Conservation (phyloP, 768 basidiomycete genomes). For the Leccinum olivaceopallidum region DNA sequence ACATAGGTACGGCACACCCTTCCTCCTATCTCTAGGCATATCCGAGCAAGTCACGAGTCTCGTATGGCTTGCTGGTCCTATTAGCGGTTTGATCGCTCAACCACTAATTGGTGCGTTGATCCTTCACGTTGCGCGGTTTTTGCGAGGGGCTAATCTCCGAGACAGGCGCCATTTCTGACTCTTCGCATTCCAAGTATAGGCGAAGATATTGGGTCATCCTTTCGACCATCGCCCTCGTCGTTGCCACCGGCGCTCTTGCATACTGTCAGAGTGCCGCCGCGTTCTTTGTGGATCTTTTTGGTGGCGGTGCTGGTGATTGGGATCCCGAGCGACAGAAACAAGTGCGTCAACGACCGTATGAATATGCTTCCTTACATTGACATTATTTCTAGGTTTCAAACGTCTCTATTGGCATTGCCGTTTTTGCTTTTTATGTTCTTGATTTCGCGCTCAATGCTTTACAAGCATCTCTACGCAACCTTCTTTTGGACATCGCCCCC, state of each 20-base stretch:
- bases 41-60: constrained; percentile 90
- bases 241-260: constrained; percentile 78
- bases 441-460: constrained; percentile 98
- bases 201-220: constrained; percentile 90
- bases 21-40: constrained; percentile 76
- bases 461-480: constrained; percentile 89
- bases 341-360: constrained; percentile 39
- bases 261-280: constrained; percentile 76
- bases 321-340: constrained; percentile 68
- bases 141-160: constrained; percentile 6
- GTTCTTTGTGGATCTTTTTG: constrained; percentile 75
- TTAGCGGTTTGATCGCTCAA: constrained; percentile 93
- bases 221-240: constrained; percentile 78
- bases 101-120: constrained; percentile 83
- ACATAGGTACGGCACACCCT: constrained; percentile 91
- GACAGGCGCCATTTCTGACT: constrained; percentile 91
- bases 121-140: background rate
- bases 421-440: constrained; percentile 88
- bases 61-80: constrained; percentile 95
- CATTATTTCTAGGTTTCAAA: constrained; percentile 50
- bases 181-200: constrained; percentile 86
- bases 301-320: constrained; percentile 82
- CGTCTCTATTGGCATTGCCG: constrained; percentile 81
- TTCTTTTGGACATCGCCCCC: constrained; percentile 91
- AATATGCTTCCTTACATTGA: background rate